Evolutionary conservation across 176 grass and related monocot genomes (phyloP).

Genomic region (Lolium perenne): DNA sequence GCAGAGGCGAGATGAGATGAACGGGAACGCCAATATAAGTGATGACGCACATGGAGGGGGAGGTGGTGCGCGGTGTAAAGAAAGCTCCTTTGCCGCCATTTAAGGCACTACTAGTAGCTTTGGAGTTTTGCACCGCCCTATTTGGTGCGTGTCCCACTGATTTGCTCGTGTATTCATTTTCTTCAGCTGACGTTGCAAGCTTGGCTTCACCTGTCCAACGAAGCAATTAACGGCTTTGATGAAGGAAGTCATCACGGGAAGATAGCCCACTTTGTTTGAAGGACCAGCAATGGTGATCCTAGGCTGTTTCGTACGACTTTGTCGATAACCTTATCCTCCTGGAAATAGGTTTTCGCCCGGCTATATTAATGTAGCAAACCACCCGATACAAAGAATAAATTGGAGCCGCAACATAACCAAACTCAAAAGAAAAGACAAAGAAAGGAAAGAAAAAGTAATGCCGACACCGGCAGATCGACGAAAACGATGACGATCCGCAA

Average conservation of each 20-base stretch:
- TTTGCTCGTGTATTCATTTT: not conserved
- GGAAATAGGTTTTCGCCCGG: no score
- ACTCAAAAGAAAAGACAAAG: no score
- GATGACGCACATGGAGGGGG: constrained; percentile 6
- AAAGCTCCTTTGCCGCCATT: not conserved
- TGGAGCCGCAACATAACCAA: no score
- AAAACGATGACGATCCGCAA: no score
- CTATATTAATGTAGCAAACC: no score
- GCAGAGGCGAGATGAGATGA: not conserved
- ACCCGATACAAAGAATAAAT: no score
- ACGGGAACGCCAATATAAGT: not conserved
- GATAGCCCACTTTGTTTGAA: not conserved
- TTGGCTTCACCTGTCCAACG: not conserved
- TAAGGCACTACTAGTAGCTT: not conserved
- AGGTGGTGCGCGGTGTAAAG: constrained; percentile 1
- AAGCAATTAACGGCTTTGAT: not conserved
- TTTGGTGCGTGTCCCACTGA: constrained; percentile 5
- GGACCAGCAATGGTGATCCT: not conserved
- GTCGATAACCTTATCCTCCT: not conserved
- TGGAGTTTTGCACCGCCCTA: not conserved
- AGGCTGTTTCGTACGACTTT: not conserved
- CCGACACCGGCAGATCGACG: no score
- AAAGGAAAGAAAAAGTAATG: no score
- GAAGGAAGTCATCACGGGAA: not conserved
- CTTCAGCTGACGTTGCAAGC: not conserved